Evolutionary conservation across 805 yeast species (phyloP).

Genomic region (Saturnispora bothae): DNA sequence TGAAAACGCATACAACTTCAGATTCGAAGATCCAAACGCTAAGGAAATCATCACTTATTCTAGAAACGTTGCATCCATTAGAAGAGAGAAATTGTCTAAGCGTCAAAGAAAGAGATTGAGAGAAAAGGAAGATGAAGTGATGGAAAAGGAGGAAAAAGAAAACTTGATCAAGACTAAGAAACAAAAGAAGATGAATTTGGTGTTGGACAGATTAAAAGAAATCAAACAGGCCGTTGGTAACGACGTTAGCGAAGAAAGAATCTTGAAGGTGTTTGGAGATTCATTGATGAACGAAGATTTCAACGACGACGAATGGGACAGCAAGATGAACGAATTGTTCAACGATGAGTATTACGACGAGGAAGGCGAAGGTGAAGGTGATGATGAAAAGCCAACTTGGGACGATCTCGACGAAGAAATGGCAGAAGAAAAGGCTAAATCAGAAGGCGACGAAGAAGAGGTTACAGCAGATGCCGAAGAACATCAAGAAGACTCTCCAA

Average conservation of each 20-base stretch:
- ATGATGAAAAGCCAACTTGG: constrained; percentile 49
- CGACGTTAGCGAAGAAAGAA: constrained; percentile 46
- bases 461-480: constrained; percentile 32
- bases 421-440: constrained; percentile 24
- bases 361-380: constrained; percentile 31
- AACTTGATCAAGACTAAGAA: constrained; percentile 60
- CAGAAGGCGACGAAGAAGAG: constrained; percentile 28
- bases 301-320: constrained; percentile 87
- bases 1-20: constrained; percentile 87
- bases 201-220: constrained; percentile 58
- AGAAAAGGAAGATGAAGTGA: constrained; percentile 42
- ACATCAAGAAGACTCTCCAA: constrained; percentile 11
- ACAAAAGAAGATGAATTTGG: constrained; percentile 63
- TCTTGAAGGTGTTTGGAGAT: constrained; percentile 60
- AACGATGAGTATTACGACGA: constrained; percentile 69
- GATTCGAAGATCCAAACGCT: constrained; percentile 86
- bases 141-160: constrained; percentile 45
- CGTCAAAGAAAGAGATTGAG: constrained; percentile 78
- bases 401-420: constrained; percentile 37
- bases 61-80: constrained; percentile 83
- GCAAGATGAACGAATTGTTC: constrained; percentile 71
- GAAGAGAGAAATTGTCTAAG: constrained; percentile 64
- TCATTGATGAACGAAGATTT: constrained; percentile 78
- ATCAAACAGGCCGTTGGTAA: constrained; percentile 62
- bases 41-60: constrained; percentile 92